phyloP scores from a whole-genome alignment of 2,329 filamentous ascomycete species.

The Fusarium avenaceum region DNA sequence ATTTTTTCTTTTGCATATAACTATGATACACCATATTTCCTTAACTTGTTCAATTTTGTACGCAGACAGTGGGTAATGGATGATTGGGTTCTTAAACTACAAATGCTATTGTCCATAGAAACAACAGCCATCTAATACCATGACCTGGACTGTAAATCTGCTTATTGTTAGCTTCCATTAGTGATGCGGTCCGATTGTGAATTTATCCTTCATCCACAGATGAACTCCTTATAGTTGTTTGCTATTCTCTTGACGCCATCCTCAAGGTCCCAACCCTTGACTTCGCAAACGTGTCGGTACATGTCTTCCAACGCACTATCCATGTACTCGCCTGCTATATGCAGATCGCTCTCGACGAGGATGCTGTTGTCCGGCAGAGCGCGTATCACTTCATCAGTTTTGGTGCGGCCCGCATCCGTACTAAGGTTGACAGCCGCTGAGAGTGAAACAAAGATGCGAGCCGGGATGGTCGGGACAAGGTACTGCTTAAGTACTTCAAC shows the following conservation, averaged over 20 bases:
- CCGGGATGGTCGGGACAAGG: slow-evolving; percentile 77
- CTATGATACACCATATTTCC: slow-evolving; percentile 36
- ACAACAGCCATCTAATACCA: slow-evolving; percentile 39
- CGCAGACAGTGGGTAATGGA: slow-evolving; percentile 19
- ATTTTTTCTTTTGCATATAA: slow-evolving; percentile 24
- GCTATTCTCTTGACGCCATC: slow-evolving; percentile 77
- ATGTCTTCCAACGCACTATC: slow-evolving; percentile 82
- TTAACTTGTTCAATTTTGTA: slow-evolving; percentile 26
- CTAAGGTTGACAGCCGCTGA: slow-evolving; percentile 85
- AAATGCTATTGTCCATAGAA: slow-evolving; percentile 24
- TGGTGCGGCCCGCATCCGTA: slow-evolving; percentile 59
- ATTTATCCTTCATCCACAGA: slow-evolving; percentile 67
- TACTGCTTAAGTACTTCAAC: slow-evolving; percentile 84
- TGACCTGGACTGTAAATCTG: slow-evolving; percentile 18
- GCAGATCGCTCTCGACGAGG: slow-evolving; percentile 90
- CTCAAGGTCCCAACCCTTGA: slow-evolving; percentile 82
- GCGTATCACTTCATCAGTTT: slow-evolving; percentile 75
- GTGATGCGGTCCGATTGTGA: not conserved
- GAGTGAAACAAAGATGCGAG: slow-evolving; percentile 88
- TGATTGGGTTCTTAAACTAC: slow-evolving; percentile 3
- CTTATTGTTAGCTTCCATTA: not conserved
- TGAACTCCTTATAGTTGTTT: slow-evolving; percentile 82
- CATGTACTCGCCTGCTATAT: slow-evolving; percentile 85
- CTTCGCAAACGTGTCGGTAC: slow-evolving; percentile 78
- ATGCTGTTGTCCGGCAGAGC: slow-evolving; percentile 82